These are phyloP conservation scores for Ceratobasidium sp. DNA, from an alignment of 1,284 basidiomycete genomes.

Conservation along the genomic window DNA sequence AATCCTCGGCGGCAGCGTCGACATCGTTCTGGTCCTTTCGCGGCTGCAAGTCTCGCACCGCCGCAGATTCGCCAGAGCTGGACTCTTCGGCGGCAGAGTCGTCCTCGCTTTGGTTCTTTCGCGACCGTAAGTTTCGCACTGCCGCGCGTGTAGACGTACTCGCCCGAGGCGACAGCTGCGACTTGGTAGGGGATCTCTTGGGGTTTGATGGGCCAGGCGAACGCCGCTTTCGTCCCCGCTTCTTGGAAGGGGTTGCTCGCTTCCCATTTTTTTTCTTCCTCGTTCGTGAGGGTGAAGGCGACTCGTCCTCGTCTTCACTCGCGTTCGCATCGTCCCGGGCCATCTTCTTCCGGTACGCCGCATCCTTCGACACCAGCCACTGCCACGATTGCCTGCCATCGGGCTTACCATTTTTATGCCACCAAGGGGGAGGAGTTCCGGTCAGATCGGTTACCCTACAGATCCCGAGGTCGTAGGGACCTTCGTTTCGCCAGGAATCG, in stretches of 20 bases:
- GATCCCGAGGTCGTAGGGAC: background rate
- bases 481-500: background rate
- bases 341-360: background rate
- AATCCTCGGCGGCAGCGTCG: background rate
- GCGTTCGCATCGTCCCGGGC: background rate
- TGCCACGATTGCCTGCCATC: background rate
- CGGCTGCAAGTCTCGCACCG: too few relatives aligned
- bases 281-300: too few relatives aligned
- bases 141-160: too few relatives aligned
- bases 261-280: too few relatives aligned
- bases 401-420: background rate
- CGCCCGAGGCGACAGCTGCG: too few relatives aligned
- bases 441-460: background rate
- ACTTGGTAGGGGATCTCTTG: background rate
- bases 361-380: background rate
- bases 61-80: too few relatives aligned
- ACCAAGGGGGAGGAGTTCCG: background rate
- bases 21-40: background rate
- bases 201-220: background rate
- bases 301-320: background rate
- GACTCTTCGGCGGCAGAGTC: too few relatives aligned
- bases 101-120: too few relatives aligned
- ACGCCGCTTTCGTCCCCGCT: background rate
- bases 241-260: too few relatives aligned
- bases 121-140: too few relatives aligned